Evolutionary conservation across 2,329 filamentous ascomycete species (phyloP).

Genomic region (Coniochaeta pulveracea): DNA sequence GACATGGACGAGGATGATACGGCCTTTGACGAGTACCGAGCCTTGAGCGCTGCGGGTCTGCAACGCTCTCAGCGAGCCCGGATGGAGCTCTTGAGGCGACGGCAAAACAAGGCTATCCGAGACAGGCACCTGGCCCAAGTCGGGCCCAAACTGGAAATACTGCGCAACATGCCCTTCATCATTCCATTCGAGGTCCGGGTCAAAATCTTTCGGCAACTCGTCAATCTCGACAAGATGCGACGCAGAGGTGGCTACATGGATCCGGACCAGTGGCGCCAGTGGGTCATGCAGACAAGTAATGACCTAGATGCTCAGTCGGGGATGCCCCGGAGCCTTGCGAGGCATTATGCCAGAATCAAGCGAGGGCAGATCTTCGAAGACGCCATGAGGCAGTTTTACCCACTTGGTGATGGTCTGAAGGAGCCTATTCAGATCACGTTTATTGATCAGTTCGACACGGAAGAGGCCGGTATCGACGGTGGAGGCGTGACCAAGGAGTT

Average conservation of each 20-base stretch:
- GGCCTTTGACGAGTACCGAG: conserved; percentile 16
- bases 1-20: conserved; percentile 24
- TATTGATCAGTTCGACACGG: conserved; percentile 75
- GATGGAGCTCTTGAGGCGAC: conserved; percentile 49
- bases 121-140: conserved; percentile 67
- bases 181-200: conserved; percentile 90
- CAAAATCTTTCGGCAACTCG: conserved; percentile 86
- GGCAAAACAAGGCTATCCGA: conserved; percentile 55
- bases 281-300: conserved; percentile 28
- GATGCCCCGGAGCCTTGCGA: conserved; percentile 30
- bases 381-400: conserved; percentile 74
- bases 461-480: conserved; percentile 90
- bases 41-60: conserved; percentile 36
- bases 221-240: conserved; percentile 68
- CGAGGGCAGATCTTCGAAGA: conserved; percentile 75
- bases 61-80: conserved; percentile 51
- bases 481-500: conserved; percentile 98
- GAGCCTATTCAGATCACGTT: conserved; percentile 96
- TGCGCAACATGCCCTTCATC: conserved; percentile 94
- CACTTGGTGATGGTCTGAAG: conserved; percentile 72
- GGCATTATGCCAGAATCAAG: conserved; percentile 69
- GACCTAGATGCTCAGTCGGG: conserved; percentile 11
- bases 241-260: conserved; percentile 59
- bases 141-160: conserved; percentile 76
- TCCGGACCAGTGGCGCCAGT: conserved; percentile 63